Percentiles rank a stretch among this genome's conserved stretches.
Evolutionary conservation across 2,329 filamentous ascomycete species (phyloP).

Genomic region (Pseudocercospora macadamiae): DNA sequence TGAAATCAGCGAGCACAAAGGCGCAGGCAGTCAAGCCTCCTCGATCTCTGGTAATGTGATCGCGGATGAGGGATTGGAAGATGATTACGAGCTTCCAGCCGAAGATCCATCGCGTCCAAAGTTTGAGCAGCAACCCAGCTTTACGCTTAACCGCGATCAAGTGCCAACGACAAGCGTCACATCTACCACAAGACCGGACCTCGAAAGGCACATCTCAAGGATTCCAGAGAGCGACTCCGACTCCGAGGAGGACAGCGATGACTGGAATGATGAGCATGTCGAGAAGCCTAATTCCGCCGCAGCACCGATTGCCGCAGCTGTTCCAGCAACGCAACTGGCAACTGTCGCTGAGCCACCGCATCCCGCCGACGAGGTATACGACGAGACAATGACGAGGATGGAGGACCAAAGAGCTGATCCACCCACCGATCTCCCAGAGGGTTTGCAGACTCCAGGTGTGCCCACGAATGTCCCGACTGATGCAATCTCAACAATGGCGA

Average conservation of each 20-base stretch:
- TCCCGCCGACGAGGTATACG: slow-evolving; percentile 7
- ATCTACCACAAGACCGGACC: slow-evolving; percentile 27
- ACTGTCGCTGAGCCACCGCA: slow-evolving; percentile 9
- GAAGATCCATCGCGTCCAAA: slow-evolving; percentile 13
- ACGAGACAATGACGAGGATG: slow-evolving; percentile 13
- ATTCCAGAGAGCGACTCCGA: slow-evolving; percentile 33
- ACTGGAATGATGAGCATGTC: slow-evolving; percentile 21
- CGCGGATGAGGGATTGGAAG: slow-evolving; percentile 10
- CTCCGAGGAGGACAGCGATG: slow-evolving; percentile 17
- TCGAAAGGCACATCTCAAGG: slow-evolving; percentile 38
- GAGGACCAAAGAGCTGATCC: slow-evolving; percentile 20
- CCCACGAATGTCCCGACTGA: slow-evolving; percentile 14
- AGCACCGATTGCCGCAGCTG: slow-evolving; percentile 5
- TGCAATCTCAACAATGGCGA: slow-evolving; percentile 14
- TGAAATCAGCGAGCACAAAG: slow-evolving; percentile 5
- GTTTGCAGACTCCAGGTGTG: slow-evolving; percentile 19
- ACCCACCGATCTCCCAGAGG: slow-evolving; percentile 3
- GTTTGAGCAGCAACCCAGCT: slow-evolving; percentile 22
- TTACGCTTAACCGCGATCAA: neutral
- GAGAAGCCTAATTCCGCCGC: slow-evolving; percentile 1
- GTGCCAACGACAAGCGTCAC: slow-evolving; percentile 5
- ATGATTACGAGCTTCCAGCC: slow-evolving; percentile 5
- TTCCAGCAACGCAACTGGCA: slow-evolving; percentile 4
- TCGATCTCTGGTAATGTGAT: slow-evolving; percentile 2
- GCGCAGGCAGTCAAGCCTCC: neutral